Conservation (phyloP, 1,139 yeast species). For the Blastobotrys proliferans region DNA sequence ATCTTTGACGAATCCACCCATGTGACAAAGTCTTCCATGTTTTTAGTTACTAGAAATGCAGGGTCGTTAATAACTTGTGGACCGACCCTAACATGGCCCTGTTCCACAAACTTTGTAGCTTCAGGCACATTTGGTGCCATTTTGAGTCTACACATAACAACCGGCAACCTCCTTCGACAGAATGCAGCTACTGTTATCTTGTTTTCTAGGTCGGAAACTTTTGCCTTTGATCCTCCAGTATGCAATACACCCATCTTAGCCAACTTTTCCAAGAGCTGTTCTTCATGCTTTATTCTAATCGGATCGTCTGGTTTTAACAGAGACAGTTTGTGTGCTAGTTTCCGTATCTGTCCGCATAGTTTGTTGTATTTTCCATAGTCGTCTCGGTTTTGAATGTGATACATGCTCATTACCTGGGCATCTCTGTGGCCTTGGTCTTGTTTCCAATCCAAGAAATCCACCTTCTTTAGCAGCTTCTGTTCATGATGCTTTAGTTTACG, state of each 20-base stretch:
- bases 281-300: constrained; percentile 81
- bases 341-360: constrained; percentile 86
- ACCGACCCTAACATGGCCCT: constrained; percentile 97
- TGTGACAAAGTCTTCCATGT: constrained; percentile 92
- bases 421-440: constrained; percentile 95
- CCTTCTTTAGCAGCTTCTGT: constrained; percentile 89
- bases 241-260: constrained; percentile 77
- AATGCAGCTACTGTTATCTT: constrained; percentile 88
- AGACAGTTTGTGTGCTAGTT: constrained; percentile 80
- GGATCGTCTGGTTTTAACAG: constrained; percentile 83
- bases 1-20: constrained; percentile 97
- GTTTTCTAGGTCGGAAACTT: constrained; percentile 89
- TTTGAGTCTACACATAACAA: constrained; percentile 88
- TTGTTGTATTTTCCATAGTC: constrained; percentile 93
- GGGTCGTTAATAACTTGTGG: constrained; percentile 95
- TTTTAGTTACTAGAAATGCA: constrained; percentile 82
- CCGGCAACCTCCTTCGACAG: constrained; percentile 89
- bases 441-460: constrained; percentile 96
- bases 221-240: constrained; percentile 61
- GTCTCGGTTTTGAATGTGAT: constrained; percentile 89
- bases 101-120: constrained; percentile 89
- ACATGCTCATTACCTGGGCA: constrained; percentile 90
- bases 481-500: constrained; percentile 92
- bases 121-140: constrained; percentile 90
- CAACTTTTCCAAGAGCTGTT: constrained; percentile 76